phyloP scores from a whole-genome alignment of 176 grass and related monocot genomes.

The Bolboschoenus planiculmis region DNA sequence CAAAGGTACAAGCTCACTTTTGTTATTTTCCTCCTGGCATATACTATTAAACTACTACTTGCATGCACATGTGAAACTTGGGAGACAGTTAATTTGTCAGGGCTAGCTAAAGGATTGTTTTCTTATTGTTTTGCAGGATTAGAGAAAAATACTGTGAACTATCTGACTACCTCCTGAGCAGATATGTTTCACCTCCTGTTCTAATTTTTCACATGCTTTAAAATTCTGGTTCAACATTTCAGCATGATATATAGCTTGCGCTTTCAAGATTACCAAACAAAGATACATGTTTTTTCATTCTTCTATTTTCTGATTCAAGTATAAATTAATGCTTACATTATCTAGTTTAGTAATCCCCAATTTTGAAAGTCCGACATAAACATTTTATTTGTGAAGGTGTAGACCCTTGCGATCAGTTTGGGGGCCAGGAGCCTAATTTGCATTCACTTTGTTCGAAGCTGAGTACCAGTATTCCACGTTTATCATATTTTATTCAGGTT shows the following conservation, averaged over 20 bases:
- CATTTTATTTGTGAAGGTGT: slow-evolving; percentile 14
- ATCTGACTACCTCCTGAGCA: neutral
- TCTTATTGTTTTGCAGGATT: neutral
- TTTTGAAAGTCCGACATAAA: neutral
- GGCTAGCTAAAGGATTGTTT: neutral
- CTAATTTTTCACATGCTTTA: neutral
- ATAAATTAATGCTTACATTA: neutral
- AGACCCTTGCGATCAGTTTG: slow-evolving; percentile 58
- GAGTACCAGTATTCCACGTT: slow-evolving; percentile 38
- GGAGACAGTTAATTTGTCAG: neutral
- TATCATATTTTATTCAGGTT: neutral
- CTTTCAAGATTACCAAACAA: neutral
- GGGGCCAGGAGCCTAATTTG: slow-evolving; percentile 37
- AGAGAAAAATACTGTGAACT: neutral
- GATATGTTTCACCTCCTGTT: neutral
- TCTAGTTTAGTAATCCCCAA: neutral
- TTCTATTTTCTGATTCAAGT: neutral
- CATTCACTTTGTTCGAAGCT: slow-evolving; percentile 37
- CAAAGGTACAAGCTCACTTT: slow-evolving; percentile 12
- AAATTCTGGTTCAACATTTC: neutral
- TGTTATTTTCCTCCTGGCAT: neutral
- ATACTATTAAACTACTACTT: neutral
- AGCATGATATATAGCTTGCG: neutral
- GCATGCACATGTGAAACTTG: neutral
- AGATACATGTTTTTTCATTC: neutral